phyloP scores from a whole-genome alignment of 306 rosid species.

The Quercus dentata region DNA sequence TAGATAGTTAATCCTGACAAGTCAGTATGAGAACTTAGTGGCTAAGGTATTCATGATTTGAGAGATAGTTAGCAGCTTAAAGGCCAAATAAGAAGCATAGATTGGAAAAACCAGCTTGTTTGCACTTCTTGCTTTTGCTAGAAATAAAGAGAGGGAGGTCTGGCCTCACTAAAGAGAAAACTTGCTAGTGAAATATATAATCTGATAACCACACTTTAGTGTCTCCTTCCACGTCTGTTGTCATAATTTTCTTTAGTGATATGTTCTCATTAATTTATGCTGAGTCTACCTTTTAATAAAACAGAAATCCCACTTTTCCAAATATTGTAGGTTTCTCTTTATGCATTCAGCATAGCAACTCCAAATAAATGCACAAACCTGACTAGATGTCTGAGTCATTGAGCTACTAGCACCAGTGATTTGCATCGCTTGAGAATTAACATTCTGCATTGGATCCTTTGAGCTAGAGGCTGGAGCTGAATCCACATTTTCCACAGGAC shows the following conservation, averaged over 20 bases:
- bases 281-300: background rate
- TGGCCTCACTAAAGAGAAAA: background rate
- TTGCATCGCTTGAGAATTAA: conserved; percentile 37
- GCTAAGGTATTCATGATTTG: background rate
- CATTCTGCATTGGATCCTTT: conserved; percentile 45
- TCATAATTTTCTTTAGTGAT: background rate
- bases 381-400: conserved; percentile 39
- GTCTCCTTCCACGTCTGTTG: background rate
- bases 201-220: background rate
- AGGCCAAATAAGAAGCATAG: background rate
- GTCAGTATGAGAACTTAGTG: background rate
- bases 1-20: background rate
- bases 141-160: background rate
- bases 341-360: background rate
- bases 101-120: background rate
- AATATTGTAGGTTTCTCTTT: background rate
- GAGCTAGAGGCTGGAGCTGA: conserved; percentile 43
- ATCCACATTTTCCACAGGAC: conserved; percentile 44
- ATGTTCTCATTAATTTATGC: background rate
- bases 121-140: background rate
- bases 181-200: background rate
- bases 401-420: conserved; percentile 40
- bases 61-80: background rate
- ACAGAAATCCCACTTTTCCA: background rate
- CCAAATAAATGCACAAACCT: conserved; percentile 38